A percentile compares a stretch with the other conserved stretches of the same genome.
phyloP scores from a whole-genome alignment of 2,329 filamentous ascomycete species.

The Aphanoascus verrucosus region DNA sequence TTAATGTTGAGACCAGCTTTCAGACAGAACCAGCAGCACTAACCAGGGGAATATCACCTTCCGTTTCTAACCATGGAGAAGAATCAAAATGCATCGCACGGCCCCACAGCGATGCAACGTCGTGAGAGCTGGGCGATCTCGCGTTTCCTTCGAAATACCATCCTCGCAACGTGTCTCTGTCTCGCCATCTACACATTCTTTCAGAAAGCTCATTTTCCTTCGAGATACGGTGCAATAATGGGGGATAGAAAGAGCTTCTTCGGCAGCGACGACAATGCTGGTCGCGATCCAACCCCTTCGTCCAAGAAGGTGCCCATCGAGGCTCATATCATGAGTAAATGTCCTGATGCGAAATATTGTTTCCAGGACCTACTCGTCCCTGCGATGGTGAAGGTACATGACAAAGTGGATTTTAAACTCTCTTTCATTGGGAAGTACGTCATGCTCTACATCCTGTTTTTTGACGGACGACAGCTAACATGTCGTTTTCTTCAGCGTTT shows the following conservation, averaged over 20 bases:
- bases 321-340: slow-evolving; percentile 95
- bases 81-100: not conserved
- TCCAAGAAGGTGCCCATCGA: slow-evolving; percentile 59
- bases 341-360: slow-evolving; percentile 80
- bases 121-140: slow-evolving; percentile 5
- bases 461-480: slow-evolving; percentile 23
- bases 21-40: not conserved
- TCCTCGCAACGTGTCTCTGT: slow-evolving; percentile 15
- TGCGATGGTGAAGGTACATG: slow-evolving; percentile 66
- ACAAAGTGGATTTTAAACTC: slow-evolving; percentile 82
- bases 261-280: slow-evolving; percentile 4
- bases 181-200: slow-evolving; percentile 12
- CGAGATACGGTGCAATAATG: slow-evolving; percentile 6
- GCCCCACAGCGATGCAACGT: slow-evolving; percentile 12
- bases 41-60: not conserved
- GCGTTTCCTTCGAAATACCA: slow-evolving; percentile 12
- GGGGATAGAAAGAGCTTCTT: slow-evolving; percentile 1
- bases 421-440: slow-evolving; percentile 76
- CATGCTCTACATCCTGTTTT: not conserved
- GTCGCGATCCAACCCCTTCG: not conserved
- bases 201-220: slow-evolving; percentile 4
- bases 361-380: slow-evolving; percentile 71
- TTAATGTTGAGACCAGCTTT: not conserved
- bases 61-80: slow-evolving; percentile 12
- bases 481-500: slow-evolving; percentile 56